These are phyloP conservation scores for Penicillium hesseltinei DNA, from an alignment of 2,329 filamentous ascomycete species.

Conservation along the genomic window DNA sequence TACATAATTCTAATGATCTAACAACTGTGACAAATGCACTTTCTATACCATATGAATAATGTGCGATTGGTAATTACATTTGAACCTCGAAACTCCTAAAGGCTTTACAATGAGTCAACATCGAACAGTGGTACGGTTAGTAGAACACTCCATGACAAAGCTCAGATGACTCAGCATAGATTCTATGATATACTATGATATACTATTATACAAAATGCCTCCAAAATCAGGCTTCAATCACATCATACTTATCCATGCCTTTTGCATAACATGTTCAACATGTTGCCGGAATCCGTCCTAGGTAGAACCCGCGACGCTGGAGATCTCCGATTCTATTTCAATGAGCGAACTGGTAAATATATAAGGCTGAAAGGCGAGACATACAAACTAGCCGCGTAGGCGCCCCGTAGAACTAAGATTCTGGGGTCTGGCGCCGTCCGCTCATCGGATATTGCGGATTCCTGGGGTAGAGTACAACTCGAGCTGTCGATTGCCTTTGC, in stretches of 20 bases:
- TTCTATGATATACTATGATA: not conserved
- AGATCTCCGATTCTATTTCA: not conserved
- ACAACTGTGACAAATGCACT: not conserved
- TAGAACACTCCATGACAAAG: not conserved
- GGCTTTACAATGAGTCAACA: not conserved
- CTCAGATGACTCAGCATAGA: not conserved
- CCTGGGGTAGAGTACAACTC: conserved; percentile 77
- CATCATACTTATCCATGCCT: not conserved
- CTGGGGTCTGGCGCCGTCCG: not conserved
- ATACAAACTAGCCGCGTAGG: not conserved
- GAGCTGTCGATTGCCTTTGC: conserved; percentile 77
- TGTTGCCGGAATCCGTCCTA: not conserved
- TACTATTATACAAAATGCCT: conserved; percentile 2
- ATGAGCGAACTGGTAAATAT: not conserved
- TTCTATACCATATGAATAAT: not conserved
- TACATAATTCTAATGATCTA: not conserved
- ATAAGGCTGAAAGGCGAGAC: not conserved
- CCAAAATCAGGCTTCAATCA: not conserved
- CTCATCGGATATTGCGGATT: conserved; percentile 67
- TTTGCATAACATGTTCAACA: not conserved
- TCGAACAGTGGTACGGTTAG: too few species aligned
- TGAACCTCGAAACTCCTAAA: not conserved
- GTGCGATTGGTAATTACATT: not conserved
- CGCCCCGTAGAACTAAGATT: not conserved
- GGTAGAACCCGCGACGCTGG: not conserved